Evolutionary conservation across 2,329 filamentous ascomycete genomes (phyloP), one percentile per base, ranked within the genome.

Genomic region (Cercospora brassicicola): DNA sequence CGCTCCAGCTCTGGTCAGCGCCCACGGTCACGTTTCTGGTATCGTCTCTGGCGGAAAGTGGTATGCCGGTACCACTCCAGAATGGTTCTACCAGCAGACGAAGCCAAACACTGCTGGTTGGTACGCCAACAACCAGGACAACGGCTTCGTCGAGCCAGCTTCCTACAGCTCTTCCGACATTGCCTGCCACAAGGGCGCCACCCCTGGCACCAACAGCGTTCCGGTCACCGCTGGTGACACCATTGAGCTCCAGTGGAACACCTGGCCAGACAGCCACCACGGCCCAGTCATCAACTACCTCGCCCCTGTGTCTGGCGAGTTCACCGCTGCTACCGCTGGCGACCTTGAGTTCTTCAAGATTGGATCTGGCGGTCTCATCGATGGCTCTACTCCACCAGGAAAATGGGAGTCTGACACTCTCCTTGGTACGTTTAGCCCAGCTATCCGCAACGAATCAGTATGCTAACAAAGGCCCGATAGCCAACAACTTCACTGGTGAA

Each of bases 221-320:
- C 80, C 84, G n/a, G 84, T 90, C 42, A 81, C 83, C n/a, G 89
- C 89, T 13, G 90, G 72, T 26, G 59, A 65, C 8, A 89, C 69
- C 81, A 82, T 70, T 82, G 81, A 8, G 77, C 91, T 72, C 81
- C 85, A 67, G 79, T 91, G 59, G 81, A 73, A 69, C 64, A 70
- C 68, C 5, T 73, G 71, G 71, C 67, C 70, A 57, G 70, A 73
- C 6, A 66, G 62, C 64, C 87, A 91, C 80, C 83, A 88, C 71
- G 87, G 87, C 2, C 88, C 88, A 8, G 84, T 90, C 73, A 83
- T 90, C 70, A 85, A 85, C 77, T 90, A 90, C 81, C 80, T 90
- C 15, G 89, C 89, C 65, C 83, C 83, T 73, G 88, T 86, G 79
- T 60, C 62, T 48, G 86, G 84, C 23, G 83, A 88, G 76, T 89